phyloP scores from a whole-genome alignment of 1,139 yeast genomes.

The Suhomyces yuchorum region DNA sequence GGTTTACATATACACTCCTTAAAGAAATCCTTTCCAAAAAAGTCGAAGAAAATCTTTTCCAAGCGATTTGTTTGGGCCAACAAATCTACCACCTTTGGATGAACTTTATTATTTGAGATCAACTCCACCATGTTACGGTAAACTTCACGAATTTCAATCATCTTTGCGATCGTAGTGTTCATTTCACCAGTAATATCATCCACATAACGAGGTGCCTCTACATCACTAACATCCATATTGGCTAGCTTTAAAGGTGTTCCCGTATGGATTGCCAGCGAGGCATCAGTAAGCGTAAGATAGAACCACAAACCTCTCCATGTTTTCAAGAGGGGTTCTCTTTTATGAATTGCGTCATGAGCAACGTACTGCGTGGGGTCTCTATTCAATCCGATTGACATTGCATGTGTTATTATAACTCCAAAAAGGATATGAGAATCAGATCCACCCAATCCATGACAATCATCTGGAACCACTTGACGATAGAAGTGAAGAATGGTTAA shows the following conservation, averaged over 20 bases:
- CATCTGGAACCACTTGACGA: conserved; percentile 44
- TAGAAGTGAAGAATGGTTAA: conserved; percentile 45
- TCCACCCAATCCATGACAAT: conserved; percentile 48
- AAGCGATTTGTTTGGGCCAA: conserved; percentile 41
- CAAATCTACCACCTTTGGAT: conserved; percentile 42
- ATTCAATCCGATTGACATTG: conserved; percentile 46
- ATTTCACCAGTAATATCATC: conserved; percentile 24
- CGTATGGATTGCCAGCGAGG: conserved; percentile 36
- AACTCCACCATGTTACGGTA: conserved; percentile 36
- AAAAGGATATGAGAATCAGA: conserved; percentile 44
- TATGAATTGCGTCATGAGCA: conserved; percentile 35
- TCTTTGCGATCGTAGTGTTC: conserved; percentile 18
- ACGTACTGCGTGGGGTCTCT: conserved; percentile 43
- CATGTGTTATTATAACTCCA: conserved; percentile 43
- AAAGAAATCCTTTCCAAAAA: conserved; percentile 50
- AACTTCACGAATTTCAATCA: conserved; percentile 25
- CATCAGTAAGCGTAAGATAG: conserved; percentile 35
- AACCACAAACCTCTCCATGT: conserved; percentile 47
- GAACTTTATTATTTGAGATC: conserved; percentile 32
- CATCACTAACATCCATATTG: conserved; percentile 36
- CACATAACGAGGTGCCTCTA: conserved; percentile 27
- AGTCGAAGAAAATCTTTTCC: conserved; percentile 39
- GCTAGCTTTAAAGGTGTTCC: conserved; percentile 36
- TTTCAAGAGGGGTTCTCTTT: conserved; percentile 29
- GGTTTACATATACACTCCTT: conserved; percentile 43